A percentile compares a stretch with the other conserved stretches of the same genome.
These are phyloP conservation scores for Colletotrichum sp. DNA, from an alignment of 2,329 filamentous ascomycete genomes.

Conservation along the genomic window DNA sequence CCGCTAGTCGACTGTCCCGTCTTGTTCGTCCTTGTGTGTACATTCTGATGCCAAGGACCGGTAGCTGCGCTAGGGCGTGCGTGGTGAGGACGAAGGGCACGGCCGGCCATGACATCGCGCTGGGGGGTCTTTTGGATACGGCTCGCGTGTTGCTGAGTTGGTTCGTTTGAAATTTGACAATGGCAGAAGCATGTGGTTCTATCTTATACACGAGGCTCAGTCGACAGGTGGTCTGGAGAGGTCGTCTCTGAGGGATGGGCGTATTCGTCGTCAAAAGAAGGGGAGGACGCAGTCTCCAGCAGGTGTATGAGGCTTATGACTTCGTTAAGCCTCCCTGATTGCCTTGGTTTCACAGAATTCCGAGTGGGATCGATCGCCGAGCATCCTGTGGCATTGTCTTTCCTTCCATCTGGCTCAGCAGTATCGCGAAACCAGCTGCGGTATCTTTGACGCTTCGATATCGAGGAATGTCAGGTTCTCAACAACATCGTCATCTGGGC, in stretches of 20 bases:
- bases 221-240: not conserved
- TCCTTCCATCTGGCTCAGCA: not conserved
- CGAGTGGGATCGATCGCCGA: not conserved
- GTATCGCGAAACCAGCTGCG: no score
- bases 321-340: rapidly evolving
- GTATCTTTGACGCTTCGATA: no score
- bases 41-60: not conserved
- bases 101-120: not conserved
- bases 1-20: not conserved
- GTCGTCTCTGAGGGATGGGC: not conserved
- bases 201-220: not conserved
- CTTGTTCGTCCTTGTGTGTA: not conserved
- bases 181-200: not conserved
- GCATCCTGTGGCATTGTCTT: no score
- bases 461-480: not conserved
- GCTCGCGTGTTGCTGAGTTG: not conserved
- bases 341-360: not conserved
- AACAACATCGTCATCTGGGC: not conserved
- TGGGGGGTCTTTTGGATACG: not conserved
- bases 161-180: not conserved
- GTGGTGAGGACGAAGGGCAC: not conserved
- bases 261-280: not conserved
- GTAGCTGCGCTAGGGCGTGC: not conserved
- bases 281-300: not conserved
- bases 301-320: rapidly evolving